A percentile compares a stretch with the other conserved stretches of the same genome.
Conservation (phyloP, 1,284 basidiomycete genomes). For the Microbotryomycetes sp. region DNA sequence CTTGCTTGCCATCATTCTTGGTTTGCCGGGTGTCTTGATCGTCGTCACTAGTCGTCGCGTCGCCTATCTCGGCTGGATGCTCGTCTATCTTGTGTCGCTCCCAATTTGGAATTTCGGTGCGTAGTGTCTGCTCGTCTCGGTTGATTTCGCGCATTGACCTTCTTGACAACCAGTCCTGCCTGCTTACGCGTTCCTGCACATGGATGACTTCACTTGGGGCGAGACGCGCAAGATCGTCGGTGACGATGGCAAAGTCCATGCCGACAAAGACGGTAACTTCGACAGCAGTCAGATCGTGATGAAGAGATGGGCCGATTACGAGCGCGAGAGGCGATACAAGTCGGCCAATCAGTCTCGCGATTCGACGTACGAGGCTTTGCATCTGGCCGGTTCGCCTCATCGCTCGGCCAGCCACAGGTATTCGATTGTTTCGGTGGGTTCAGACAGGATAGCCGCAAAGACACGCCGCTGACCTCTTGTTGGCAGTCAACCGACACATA, state of each 20-base stretch:
- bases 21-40: constrained; percentile 45
- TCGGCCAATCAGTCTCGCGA: constrained; percentile 24
- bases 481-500: constrained; percentile 15
- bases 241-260: constrained; percentile 30
- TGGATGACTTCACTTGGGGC: constrained; percentile 45
- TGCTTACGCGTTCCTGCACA: constrained; percentile 41
- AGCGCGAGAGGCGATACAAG: constrained; percentile 77
- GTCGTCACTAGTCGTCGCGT: constrained; percentile 44
- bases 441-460: not conserved
- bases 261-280: constrained; percentile 74
- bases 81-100: constrained; percentile 44
- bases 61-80: constrained; percentile 45
- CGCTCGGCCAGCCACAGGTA: constrained; percentile 13
- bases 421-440: constrained; percentile 14
- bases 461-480: not conserved
- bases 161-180: constrained; percentile 24
- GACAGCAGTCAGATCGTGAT: constrained; percentile 94
- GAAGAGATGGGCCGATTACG: constrained; percentile 99
- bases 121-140: constrained; percentile 33
- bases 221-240: constrained; percentile 40
- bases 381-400: constrained; percentile 14
- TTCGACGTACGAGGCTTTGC: constrained; percentile 15
- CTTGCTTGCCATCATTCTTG: constrained; percentile 43
- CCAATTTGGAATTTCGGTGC: constrained; percentile 45
- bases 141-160: constrained; percentile 21